Evolutionary conservation across 306 rosid genomes (phyloP), one percentile per base, ranked within the genome.

Genomic region (Begonia masoniana): DNA sequence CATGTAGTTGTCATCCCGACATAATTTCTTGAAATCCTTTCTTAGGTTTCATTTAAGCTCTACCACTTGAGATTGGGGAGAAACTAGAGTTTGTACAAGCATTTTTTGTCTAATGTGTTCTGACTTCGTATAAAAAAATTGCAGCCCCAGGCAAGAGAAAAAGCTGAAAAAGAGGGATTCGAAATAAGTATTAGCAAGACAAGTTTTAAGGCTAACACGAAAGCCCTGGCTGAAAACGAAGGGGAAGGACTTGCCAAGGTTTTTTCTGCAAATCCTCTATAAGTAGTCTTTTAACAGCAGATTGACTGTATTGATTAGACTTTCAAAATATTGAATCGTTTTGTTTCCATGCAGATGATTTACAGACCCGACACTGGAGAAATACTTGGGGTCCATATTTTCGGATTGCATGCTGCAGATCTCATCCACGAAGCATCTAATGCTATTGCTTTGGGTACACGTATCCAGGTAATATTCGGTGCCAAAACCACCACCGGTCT

Each of bases 361-460:
- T 91, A 91, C 80, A 75, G 96, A 68, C 94, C 99, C n/a, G 99
- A 91, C 75, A 83, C 71, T 15, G 99, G 99, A 47, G 99, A 86
- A 78, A 91, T 91, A 45, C 82, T 91, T 21, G 99, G 99, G 43
- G 99, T 86, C 55, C 99, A 91, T 58, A 91, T 91, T 60, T 86
- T 91, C 50, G 99, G 99, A 67, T 71, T 91, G 80, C 99, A 91
- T 55, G 99, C 99, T n/a, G 99, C 99, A 17, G 99, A 91, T 73
- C 99, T 91, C 59, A 91, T 91, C 56, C 99, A 91, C 11, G 99
- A 91, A 82, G 99, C 96, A 58, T 91, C 99, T 53, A 91, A 91
- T 53, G 96, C 96, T 39, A 85, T 91, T 36, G 94, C 96, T 45
- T 63, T 91, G 53, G 94, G 94, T 54, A 85, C 96, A 41, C 82